Conservation (phyloP, 768 basidiomycete genomes). For the Mycena sanguinolenta region DNA sequence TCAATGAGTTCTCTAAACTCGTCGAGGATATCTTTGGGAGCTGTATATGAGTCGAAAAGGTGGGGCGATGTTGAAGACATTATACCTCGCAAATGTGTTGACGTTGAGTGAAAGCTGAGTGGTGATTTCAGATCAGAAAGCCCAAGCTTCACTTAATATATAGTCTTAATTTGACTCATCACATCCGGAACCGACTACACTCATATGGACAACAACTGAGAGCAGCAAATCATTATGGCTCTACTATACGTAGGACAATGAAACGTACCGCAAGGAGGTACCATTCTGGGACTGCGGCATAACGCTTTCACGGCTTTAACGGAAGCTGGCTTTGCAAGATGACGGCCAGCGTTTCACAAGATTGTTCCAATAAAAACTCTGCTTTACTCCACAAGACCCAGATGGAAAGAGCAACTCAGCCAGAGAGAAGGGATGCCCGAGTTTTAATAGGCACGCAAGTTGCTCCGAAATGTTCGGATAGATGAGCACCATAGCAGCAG, state of each 20-base stretch:
- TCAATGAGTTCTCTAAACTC: conserved; percentile 95
- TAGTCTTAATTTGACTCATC: conserved; percentile 22
- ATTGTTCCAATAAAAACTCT: too few relatives aligned
- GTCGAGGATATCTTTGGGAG: conserved; percentile 91
- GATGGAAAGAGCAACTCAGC: too few relatives aligned
- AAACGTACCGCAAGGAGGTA: neutral
- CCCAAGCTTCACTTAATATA: neutral
- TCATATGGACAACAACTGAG: neutral
- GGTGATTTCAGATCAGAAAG: neutral
- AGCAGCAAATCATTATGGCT: conserved; percentile 11
- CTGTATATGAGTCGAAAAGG: conserved; percentile 92
- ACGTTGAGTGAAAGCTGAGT: neutral
- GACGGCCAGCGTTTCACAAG: too few relatives aligned
- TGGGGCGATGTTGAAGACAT: conserved; percentile 75
- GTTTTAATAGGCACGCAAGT: too few relatives aligned
- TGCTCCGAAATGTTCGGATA: too few relatives aligned
- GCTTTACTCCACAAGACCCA: too few relatives aligned
- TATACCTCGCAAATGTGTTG: conserved; percentile 51
- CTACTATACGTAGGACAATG: neutral
- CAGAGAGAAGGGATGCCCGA: too few relatives aligned
- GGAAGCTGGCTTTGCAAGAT: too few relatives aligned
- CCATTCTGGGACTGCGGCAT: neutral
- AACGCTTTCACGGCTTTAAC: too few relatives aligned
- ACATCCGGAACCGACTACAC: conserved; percentile 24
- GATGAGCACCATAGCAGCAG: too few relatives aligned